Evolutionary conservation across 2,329 filamentous ascomycete species (phyloP).

Genomic region (Cyphellophora attinorum): DNA sequence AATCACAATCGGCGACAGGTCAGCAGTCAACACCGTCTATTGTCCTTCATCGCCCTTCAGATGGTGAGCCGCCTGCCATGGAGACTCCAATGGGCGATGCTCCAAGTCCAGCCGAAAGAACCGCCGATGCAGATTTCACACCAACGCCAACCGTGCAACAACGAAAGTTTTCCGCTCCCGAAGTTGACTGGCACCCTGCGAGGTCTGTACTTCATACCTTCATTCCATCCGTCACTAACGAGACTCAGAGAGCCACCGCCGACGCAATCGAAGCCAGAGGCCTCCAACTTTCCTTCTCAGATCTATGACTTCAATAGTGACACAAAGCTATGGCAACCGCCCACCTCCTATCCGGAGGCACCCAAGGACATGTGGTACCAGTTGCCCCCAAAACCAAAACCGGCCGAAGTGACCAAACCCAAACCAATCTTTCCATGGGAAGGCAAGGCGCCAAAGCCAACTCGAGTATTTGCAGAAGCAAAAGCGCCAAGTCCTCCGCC

Average conservation of each 20-base stretch:
- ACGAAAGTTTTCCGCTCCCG: conserved; percentile 47
- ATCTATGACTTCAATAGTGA: conserved; percentile 79
- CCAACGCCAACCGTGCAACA: conserved; percentile 37
- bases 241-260: conserved; percentile 49
- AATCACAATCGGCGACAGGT: conserved; percentile 2
- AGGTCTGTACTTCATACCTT: conserved; percentile 32
- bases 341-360: conserved; percentile 67
- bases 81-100: conserved; percentile 35
- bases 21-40: neutral
- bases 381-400: conserved; percentile 48
- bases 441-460: conserved; percentile 49
- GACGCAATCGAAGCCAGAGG: conserved; percentile 67
- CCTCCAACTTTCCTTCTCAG: conserved; percentile 66
- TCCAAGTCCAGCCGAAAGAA: conserved; percentile 32
- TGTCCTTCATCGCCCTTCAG: no score
- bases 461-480: conserved; percentile 36
- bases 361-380: conserved; percentile 84
- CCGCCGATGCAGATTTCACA: conserved; percentile 30
- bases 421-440: conserved; percentile 89
- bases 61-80: no score
- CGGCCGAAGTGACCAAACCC: conserved; percentile 48
- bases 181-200: conserved; percentile 53
- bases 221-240: conserved; percentile 14
- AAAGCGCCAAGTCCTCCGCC: conserved; percentile 12
- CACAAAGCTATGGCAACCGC: conserved; percentile 64